These are phyloP conservation scores for Geotrichum candidum DNA, from an alignment of 1,139 yeast genomes.

Conservation along the genomic window DNA sequence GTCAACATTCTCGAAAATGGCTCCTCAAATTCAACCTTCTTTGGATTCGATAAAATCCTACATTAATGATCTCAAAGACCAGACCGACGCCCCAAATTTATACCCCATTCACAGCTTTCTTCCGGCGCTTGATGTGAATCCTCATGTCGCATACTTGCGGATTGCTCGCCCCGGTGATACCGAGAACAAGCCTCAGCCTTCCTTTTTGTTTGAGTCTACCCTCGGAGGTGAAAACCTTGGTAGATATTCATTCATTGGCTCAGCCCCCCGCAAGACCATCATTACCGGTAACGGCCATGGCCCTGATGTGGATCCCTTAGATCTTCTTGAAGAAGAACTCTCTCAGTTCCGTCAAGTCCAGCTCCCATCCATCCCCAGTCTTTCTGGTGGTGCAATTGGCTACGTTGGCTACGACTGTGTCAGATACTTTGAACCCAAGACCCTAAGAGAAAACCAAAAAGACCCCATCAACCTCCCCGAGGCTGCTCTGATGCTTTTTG, in stretches of 20 bases:
- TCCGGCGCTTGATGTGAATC: constrained; percentile 72
- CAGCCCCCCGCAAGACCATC: constrained; percentile 72
- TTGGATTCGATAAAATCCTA: constrained; percentile 9
- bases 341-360: constrained; percentile 58
- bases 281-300: constrained; percentile 62
- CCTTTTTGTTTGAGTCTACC: constrained; percentile 84
- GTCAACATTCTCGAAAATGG: neutral
- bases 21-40: constrained; percentile 15
- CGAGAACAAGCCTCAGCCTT: constrained; percentile 42
- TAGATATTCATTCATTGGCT: constrained; percentile 85
- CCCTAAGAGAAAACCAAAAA: constrained; percentile 57
- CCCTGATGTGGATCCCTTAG: constrained; percentile 71
- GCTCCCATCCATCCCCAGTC: constrained; percentile 49
- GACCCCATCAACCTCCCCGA: constrained; percentile 85
- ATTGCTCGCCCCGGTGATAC: constrained; percentile 64
- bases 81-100: constrained; percentile 40
- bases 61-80: neutral
- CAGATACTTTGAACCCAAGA: constrained; percentile 90
- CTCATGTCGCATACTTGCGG: constrained; percentile 84
- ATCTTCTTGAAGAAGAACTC: constrained; percentile 67
- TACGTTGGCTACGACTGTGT: constrained; percentile 94
- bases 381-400: constrained; percentile 95
- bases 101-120: constrained; percentile 76
- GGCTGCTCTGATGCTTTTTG: constrained; percentile 85
- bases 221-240: constrained; percentile 84